Conservation (phyloP, 768 basidiomycete species). For the Termitomyces eurrhizus region DNA sequence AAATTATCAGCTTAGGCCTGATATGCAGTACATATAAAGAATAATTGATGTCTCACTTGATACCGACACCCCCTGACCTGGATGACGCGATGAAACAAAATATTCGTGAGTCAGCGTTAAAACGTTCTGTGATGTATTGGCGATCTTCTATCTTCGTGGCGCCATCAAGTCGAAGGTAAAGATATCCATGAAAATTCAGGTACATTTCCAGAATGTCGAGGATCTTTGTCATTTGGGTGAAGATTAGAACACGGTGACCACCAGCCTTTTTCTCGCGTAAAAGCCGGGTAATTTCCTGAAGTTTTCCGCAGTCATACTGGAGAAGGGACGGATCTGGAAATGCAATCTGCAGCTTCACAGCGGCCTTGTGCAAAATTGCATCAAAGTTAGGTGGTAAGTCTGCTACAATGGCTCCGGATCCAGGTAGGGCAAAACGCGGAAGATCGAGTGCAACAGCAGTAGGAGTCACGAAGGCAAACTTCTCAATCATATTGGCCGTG, state of each 20-base stretch:
- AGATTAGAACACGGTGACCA: conserved; percentile 89
- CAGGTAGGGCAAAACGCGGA: conserved; percentile 56
- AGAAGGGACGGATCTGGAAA: conserved; percentile 88
- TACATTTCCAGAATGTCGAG: conserved; percentile 94
- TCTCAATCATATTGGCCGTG: conserved; percentile 50
- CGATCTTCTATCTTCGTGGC: conserved; percentile 94
- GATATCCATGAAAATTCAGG: conserved; percentile 87
- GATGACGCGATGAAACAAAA: conserved; percentile 91
- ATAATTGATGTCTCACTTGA: conserved; percentile 61
- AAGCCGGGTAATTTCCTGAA: conserved; percentile 78
- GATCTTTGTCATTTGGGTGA: conserved; percentile 95
- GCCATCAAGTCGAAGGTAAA: conserved; percentile 92
- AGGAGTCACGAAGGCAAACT: conserved; percentile 81
- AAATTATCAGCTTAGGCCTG: conserved; percentile 8
- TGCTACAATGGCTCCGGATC: conserved; percentile 24
- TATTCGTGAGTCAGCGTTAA: conserved; percentile 72
- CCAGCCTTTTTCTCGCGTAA: conserved; percentile 81
- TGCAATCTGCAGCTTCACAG: conserved; percentile 86
- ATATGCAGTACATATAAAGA: conserved; percentile 1
- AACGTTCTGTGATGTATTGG: conserved; percentile 85
- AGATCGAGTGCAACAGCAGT: conserved; percentile 73
- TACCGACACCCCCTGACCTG: conserved; percentile 82
- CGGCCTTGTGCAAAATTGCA: conserved; percentile 60
- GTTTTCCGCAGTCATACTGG: conserved; percentile 95
- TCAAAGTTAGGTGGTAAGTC: conserved; percentile 53